Base-by-base conservation (phyloP, 176 grass and related monocot species). In the Rhynchospora pubera region DNA sequence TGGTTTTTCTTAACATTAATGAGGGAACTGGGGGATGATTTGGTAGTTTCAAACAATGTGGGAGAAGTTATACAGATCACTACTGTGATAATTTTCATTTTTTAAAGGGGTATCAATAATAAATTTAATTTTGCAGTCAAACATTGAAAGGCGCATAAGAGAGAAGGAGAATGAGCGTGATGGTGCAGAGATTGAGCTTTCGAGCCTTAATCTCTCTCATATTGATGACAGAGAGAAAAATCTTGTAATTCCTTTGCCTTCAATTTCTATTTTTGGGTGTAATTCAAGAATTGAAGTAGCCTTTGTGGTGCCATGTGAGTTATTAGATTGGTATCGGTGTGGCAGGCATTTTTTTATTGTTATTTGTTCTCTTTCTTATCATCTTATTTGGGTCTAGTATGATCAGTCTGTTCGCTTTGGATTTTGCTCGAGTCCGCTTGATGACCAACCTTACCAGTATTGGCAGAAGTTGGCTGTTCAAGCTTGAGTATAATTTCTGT, bases 161-260 rank as follows among this genome's bases (percentile, higher is more conserved):
- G 94, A 94, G 52, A 97, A 92, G 87, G 92, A 91, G 88, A 92
- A 79, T 19, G 94, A 97, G 46, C 85, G 90, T 14, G 90, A 94
- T 89, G 74, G 71, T 80, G 87, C 87, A 53, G 83, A 97, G 62
- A 84, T 7, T 80, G 94, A 97, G 26, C 85, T 97, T 86, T 94
- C 92, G 61, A 92, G 86, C 74, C 47, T 89, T 86, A 92, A 91
- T 90, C 88, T 97, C 48, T 71, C 92, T 78, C 88, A 91, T 86
- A 89, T 94, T 82, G 94, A 97, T 76, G 92, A 94, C 79, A 91
- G 83, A 60, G 94, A 97, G 77, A 90, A 80, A 79, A 62, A 89
- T 85, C 64, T 94, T 67, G 94, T 97, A 92, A 47, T 77, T 90
- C 5, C 78, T 67, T 23, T 9, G 46, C 43, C 30, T 59, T 73